Base-by-base conservation (phyloP, 495 filamentous ascomycete species). In the Cercophora samala region DNA sequence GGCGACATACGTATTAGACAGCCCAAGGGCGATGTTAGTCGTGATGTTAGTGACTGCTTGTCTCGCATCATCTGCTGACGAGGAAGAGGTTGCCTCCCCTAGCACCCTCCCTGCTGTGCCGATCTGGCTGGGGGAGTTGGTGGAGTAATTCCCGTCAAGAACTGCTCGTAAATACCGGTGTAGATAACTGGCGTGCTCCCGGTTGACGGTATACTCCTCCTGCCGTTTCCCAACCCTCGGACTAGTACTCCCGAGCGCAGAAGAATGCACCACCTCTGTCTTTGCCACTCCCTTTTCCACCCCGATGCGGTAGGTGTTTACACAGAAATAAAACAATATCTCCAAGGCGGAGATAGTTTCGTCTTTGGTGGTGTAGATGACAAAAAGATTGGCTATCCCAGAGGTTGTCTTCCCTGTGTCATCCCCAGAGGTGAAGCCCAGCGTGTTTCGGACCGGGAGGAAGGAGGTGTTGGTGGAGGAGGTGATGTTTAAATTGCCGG, bases 301-400 rank as follows among this genome's bases (percentile, higher is more conserved):
- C 18, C 60, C 61, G 11, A 65, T 64, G 5, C 67, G 11, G 67
- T 76, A 76, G 21, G 70, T 74, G 56, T 76, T 76, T 52, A 76
- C 72, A 55, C 74, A 76, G 53, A 76, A 76, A 23, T 73, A 70
- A 1, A 72, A 60, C n/a, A 73, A 60, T 17, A 71, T 68, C 65
- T 76, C 74, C 13, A 60, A 60, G 8, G 74, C 68, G 69, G 67
- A 76, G 71, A 11, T 15, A 52, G 23, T 11, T 2, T 22, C 60
- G 5, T 61, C 68, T 52, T 66, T 60, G 72, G 64, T 71, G 29
- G 70, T 70, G 62, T 74, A 76, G 4, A 76, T 61, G 1, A 74
- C 13, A 56, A 72, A 76, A 53, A 74, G 61, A 29, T 71, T 76
- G 5, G 68, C 70, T 18, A 76, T 63, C 3, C 58, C 58, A 17